phyloP scores from a whole-genome alignment of 1,284 basidiomycete species.

The Pseudozyma hubeiensis region DNA sequence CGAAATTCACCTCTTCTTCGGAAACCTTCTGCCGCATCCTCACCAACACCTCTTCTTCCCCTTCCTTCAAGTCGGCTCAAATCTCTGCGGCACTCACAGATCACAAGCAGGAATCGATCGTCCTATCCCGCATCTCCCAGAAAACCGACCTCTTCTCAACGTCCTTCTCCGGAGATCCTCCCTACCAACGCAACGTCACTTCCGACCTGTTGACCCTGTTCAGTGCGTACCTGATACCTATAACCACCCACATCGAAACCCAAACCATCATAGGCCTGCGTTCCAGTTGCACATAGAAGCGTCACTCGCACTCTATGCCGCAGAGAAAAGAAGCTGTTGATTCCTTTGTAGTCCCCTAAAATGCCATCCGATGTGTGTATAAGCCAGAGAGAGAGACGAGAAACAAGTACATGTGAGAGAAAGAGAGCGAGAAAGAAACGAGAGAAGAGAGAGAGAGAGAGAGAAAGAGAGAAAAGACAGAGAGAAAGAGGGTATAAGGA shows the following conservation, averaged over 20 bases:
- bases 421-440: slow-evolving; percentile 7
- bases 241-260: slow-evolving; percentile 26
- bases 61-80: not conserved
- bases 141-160: slow-evolving; percentile 12
- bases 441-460: slow-evolving; percentile 1
- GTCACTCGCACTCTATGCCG: not conserved
- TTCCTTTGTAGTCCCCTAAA: not conserved
- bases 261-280: slow-evolving; percentile 4
- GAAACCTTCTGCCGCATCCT: slow-evolving; percentile 10
- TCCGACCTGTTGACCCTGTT: slow-evolving; percentile 21
- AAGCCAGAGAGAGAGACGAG: slow-evolving; percentile 3
- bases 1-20: slow-evolving; percentile 14
- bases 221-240: slow-evolving; percentile 39
- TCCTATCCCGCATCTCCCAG: slow-evolving; percentile 12
- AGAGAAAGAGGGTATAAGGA: slow-evolving; percentile 7
- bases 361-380: slow-evolving; percentile 10
- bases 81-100: not conserved
- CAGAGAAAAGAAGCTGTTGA: not conserved
- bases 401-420: slow-evolving; percentile 6
- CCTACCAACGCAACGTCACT: not conserved
- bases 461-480: slow-evolving; percentile 17
- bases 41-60: not conserved
- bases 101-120: slow-evolving; percentile 10
- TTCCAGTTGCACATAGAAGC: not conserved
- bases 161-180: not conserved